Evolutionary conservation across 108 stramenopile genomes (phyloP).

Genomic region (Cyclotella kingstonii): DNA sequence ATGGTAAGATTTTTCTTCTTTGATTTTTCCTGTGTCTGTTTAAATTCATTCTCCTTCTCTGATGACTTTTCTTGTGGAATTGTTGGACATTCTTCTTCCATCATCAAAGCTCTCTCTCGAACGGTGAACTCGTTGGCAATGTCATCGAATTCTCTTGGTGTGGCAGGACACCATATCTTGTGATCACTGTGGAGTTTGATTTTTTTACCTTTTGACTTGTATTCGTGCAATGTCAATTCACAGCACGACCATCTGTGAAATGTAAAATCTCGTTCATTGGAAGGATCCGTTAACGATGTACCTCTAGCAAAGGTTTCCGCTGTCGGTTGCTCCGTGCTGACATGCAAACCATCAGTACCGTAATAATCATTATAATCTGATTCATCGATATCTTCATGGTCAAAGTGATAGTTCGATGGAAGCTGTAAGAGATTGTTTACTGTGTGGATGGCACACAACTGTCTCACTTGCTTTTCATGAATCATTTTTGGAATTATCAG

Average conservation of each 20-base stretch:
- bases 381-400: not conserved
- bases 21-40: not conserved
- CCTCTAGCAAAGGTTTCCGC: too few relatives aligned
- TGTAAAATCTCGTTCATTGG: too few relatives aligned
- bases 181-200: not conserved
- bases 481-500: slow-evolving; percentile 24
- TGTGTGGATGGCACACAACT: slow-evolving; percentile 44
- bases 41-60: not conserved
- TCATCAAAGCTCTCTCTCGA: slow-evolving; percentile 20
- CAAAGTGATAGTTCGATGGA: slow-evolving; percentile 5
- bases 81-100: slow-evolving; percentile 5
- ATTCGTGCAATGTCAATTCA: not conserved
- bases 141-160: slow-evolving; percentile 37
- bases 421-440: slow-evolving; percentile 49
- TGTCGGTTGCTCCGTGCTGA: too few relatives aligned
- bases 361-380: not conserved
- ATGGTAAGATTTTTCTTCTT: slow-evolving; percentile 8
- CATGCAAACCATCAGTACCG: not conserved
- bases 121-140: slow-evolving; percentile 35
- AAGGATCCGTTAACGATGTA: not conserved
- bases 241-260: slow-evolving; percentile 3
- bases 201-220: not conserved
- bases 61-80: not conserved
- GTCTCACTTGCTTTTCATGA: slow-evolving; percentile 46
- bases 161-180: slow-evolving; percentile 19